These are phyloP conservation scores for Besnoitia besnoiti DNA, from an alignment of 169 alveolate species.

Conservation along the genomic window DNA sequence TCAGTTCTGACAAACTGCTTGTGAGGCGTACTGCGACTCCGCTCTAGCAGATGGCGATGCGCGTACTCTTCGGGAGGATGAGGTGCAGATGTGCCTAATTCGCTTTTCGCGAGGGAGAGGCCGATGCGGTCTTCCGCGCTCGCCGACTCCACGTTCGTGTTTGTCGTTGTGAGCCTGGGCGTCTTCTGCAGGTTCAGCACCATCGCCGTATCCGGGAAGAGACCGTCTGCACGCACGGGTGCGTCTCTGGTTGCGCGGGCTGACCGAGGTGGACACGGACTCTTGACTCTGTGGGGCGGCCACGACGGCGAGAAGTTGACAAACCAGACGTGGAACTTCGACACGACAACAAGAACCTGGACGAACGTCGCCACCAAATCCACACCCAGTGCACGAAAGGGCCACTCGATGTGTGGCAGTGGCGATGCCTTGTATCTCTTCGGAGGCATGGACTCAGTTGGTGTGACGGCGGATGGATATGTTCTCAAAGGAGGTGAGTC, in stretches of 20 bases:
- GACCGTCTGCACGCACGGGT: neutral
- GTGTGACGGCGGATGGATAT: conserved; percentile 29
- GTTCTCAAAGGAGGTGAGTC: conserved; percentile 40
- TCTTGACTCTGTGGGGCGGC: conserved; percentile 55
- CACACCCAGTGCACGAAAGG: conserved; percentile 20
- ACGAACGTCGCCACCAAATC: neutral
- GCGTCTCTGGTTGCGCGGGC: conserved; percentile 2
- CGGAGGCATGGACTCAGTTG: conserved; percentile 18
- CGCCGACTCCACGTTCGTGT: no score
- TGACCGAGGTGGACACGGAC: neutral
- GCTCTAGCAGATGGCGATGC: no score
- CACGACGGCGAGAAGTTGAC: neutral
- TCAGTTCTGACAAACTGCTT: no score
- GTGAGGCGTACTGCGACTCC: no score
- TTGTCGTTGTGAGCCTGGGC: no score
- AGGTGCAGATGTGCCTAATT: no score
- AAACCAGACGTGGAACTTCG: conserved; percentile 54
- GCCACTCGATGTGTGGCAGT: neutral
- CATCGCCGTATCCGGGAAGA: neutral
- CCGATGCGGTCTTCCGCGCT: no score
- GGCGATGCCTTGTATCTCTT: neutral
- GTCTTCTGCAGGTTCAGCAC: conserved; percentile 10
- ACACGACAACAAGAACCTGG: conserved; percentile 1
- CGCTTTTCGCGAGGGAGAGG: no score
- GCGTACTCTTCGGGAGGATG: no score